Percentiles rank a stretch among this genome's conserved stretches.
These are phyloP conservation scores for Cynara cardunculus DNA, from an alignment of 129 eudicot species.

Conservation along the genomic window DNA sequence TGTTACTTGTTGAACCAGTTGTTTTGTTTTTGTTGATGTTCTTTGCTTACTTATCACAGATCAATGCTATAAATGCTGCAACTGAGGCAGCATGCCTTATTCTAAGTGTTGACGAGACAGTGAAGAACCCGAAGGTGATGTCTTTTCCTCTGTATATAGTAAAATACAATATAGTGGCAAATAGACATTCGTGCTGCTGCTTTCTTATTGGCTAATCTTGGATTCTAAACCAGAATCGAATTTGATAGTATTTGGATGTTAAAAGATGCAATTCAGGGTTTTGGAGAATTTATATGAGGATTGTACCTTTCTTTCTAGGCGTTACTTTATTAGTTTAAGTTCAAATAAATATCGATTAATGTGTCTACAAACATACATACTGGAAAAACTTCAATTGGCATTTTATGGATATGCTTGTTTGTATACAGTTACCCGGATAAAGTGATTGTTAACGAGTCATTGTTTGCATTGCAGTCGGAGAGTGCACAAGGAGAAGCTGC, in stretches of 20 bases:
- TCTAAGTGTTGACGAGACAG: constrained; percentile 92
- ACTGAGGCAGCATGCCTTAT: constrained; percentile 99
- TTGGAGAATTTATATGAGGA: not conserved
- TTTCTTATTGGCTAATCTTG: not conserved
- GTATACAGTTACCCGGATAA: not conserved
- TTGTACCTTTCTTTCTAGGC: not conserved
- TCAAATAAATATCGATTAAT: not conserved
- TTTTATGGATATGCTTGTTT: no score
- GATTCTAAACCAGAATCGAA: not conserved
- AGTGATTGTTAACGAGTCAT: not conserved
- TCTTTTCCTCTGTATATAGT: not conserved
- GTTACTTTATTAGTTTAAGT: not conserved
- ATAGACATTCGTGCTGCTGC: not conserved
- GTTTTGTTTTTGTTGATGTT: not conserved
- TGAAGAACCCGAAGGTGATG: constrained; percentile 94
- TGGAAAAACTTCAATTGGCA: not conserved
- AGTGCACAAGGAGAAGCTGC: constrained; percentile 99
- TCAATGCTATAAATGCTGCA: constrained; percentile 96
- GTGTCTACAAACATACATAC: not conserved
- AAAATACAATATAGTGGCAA: not conserved
- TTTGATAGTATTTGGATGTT: not conserved
- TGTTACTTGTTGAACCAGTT: not conserved
- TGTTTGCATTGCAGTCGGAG: constrained; percentile 71
- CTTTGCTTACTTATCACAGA: constrained; percentile 44
- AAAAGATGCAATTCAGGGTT: not conserved